These are phyloP conservation scores for Ophidiomyces ophidiicola DNA, from an alignment of 2,329 filamentous ascomycete species.

Conservation along the genomic window DNA sequence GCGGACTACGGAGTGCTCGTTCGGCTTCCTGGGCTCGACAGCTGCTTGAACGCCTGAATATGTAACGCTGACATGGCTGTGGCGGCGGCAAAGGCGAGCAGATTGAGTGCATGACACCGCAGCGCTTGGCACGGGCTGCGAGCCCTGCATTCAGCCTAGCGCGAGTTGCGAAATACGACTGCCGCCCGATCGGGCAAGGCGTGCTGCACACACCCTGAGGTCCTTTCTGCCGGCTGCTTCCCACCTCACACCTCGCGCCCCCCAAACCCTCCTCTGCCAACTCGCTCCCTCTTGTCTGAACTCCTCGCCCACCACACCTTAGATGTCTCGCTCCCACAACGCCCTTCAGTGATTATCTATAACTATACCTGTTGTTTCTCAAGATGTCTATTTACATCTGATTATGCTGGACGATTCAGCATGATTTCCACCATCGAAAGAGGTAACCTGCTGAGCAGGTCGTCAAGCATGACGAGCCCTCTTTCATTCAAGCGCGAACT, in stretches of 20 bases:
- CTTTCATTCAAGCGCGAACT: constrained; percentile 26
- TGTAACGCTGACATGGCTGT: background rate
- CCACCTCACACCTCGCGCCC: constrained; percentile 2
- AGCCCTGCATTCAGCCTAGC: constrained; percentile 6
- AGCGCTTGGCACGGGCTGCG: constrained; percentile 7
- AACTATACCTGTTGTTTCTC: too few species aligned
- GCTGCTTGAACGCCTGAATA: background rate
- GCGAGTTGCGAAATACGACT: constrained; percentile 4
- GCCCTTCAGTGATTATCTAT: too few species aligned
- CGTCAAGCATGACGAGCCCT: constrained; percentile 30
- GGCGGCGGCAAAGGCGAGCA: background rate
- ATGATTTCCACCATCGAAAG: constrained; percentile 21
- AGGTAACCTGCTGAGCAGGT: constrained; percentile 27
- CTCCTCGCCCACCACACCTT: too few species aligned
- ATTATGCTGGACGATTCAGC: too few species aligned
- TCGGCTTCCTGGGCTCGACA: too few species aligned
- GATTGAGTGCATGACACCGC: background rate
- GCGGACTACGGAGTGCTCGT: too few species aligned
- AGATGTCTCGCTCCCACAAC: too few species aligned
- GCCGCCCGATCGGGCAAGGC: constrained; percentile 1
- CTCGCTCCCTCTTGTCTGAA: too few species aligned
- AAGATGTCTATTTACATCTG: too few species aligned
- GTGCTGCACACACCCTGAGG: background rate
- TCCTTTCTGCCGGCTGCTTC: background rate
- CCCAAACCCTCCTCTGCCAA: too few species aligned